Evolutionary conservation across 2,329 filamentous ascomycete species (phyloP).

Genomic region (Calonectria hawksworthii): DNA sequence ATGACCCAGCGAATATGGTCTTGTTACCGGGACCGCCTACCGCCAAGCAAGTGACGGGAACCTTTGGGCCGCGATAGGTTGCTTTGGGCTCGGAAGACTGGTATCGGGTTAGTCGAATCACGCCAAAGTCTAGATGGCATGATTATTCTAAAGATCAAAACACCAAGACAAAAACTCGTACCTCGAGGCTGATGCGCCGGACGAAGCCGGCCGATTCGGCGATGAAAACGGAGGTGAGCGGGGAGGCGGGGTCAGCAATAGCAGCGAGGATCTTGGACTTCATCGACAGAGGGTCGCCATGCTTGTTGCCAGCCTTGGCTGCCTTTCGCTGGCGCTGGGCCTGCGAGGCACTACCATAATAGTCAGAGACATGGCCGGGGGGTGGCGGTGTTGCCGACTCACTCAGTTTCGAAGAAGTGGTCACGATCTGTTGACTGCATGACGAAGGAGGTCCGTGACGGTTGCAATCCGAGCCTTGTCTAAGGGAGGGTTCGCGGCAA

Average conservation of each 20-base stretch:
- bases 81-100: slow-evolving; percentile 50
- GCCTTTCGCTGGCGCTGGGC: slow-evolving; percentile 71
- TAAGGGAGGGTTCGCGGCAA: not conserved
- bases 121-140: not conserved
- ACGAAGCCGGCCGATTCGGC: slow-evolving; percentile 90
- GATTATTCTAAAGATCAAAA: not conserved
- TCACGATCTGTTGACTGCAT: slow-evolving; percentile 80
- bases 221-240: slow-evolving; percentile 75
- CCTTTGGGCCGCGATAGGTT: slow-evolving; percentile 79
- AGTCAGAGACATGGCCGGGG: slow-evolving; percentile 17
- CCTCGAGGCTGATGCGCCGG: slow-evolving; percentile 80
- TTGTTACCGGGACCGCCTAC: slow-evolving; percentile 69
- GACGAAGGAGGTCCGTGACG: slow-evolving; percentile 46
- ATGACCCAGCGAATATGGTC: slow-evolving; percentile 87
- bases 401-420: slow-evolving; percentile 96
- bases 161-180: slow-evolving; percentile 54
- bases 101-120: slow-evolving; percentile 22
- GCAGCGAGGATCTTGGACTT: slow-evolving; percentile 90
- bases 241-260: slow-evolving; percentile 74
- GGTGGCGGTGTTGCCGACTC: slow-evolving; percentile 51
- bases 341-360: slow-evolving; percentile 60
- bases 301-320: slow-evolving; percentile 79
- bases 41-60: slow-evolving; percentile 84
- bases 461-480: not conserved
- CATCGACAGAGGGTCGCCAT: slow-evolving; percentile 84